Evolutionary conservation across 257 asterid genomes (phyloP).

Genomic region (Voacanga thouarsii): DNA sequence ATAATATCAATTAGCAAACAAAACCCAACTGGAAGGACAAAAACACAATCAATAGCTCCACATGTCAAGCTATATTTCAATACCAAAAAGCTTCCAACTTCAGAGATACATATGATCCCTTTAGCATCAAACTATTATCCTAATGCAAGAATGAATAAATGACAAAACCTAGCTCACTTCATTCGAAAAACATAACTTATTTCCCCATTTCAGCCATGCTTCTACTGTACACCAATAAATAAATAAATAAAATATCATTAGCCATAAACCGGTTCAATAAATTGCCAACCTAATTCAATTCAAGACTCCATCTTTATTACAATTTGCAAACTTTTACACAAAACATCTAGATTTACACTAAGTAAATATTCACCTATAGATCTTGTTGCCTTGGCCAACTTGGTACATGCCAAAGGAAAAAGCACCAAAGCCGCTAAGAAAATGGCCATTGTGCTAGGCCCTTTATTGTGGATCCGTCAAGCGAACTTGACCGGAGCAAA

Average conservation of each 20-base stretch:
- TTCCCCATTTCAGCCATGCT: background rate
- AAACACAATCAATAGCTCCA: background rate
- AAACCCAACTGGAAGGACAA: background rate
- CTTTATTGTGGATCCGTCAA: slow-evolving; percentile 71
- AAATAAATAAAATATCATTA: background rate
- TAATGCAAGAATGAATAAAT: background rate
- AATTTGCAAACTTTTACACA: background rate
- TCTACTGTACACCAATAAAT: background rate
- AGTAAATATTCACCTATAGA: slow-evolving; percentile 54
- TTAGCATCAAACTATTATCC: background rate
- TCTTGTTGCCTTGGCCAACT: slow-evolving; percentile 94
- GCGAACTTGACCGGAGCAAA: slow-evolving; percentile 89
- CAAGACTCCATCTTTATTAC: slow-evolving; percentile 1
- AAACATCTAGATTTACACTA: background rate
- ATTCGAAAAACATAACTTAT: background rate
- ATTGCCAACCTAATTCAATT: background rate
- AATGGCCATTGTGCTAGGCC: slow-evolving; percentile 85
- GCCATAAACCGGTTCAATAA: background rate
- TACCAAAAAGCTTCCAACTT: background rate
- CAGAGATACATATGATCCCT: background rate
- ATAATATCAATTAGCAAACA: background rate
- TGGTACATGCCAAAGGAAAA: slow-evolving; percentile 96
- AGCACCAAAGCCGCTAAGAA: slow-evolving; percentile 71
- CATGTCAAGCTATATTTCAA: background rate
- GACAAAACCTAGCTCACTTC: background rate